Evolutionary conservation across 2,329 filamentous ascomycete genomes (phyloP), one percentile per base, ranked within the genome.

Genomic region (Colletotrichum destructivum): DNA sequence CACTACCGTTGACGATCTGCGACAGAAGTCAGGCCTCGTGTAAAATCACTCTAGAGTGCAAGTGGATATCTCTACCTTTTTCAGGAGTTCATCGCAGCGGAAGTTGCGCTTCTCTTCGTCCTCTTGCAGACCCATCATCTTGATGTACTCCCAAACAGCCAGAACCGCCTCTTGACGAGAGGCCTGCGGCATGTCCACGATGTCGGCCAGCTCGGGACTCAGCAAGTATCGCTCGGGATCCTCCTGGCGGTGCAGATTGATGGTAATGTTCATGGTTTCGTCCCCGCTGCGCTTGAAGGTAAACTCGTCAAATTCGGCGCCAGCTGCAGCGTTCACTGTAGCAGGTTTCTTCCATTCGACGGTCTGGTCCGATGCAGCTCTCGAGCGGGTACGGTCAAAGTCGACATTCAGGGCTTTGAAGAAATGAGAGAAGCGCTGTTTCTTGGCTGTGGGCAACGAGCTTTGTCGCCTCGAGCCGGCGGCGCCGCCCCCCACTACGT

Each of bases 71-170:
- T 89, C 78, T 84, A 97, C 94, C 82, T 90, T 90, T 83, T 89
- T 92, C 63, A 99, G 82, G 57, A 92, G 88, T 54, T 95, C 92
- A 79, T 99, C 96, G 79, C 96, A 98, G 49, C 94, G 92, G 76
- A 99, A 96, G 72, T 93, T 93, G 73, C 96, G 90, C 85, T 96
- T 96, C 80, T 99, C 96, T 72, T 98, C 96, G 75, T 98, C 95
- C 79, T 98, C 96, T 80, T 97, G 94, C 57, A 99, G 85, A 21
- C 92, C 91, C 86, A 94, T 93, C 23, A 93, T 88, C 76, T 94
- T 92, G 75, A 98, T 93, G 78, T 99, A 99, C 79, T 98, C 95
- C 94, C 95, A 99, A 42, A 99, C 89, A 16, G 93, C 95, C 87
- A 97, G 94, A 38, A 98, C 91, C 8, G 95, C 93, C 73, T 96